Evolutionary conservation across 2,329 filamentous ascomycete genomes (phyloP).

Genomic region (Diaporthe citri): DNA sequence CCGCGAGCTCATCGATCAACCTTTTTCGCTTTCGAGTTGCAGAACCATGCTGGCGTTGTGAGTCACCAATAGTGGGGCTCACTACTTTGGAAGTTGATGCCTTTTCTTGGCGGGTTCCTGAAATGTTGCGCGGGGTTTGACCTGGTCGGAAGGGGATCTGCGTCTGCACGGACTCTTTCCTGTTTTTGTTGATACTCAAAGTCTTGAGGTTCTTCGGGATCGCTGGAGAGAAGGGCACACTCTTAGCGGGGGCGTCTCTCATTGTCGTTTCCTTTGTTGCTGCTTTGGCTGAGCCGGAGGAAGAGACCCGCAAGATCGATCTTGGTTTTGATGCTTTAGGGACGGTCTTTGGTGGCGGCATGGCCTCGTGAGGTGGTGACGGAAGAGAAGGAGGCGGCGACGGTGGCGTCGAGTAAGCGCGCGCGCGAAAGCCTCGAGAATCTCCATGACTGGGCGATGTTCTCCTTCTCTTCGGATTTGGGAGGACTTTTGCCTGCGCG

Average conservation of each 20-base stretch:
- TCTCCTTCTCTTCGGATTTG: slow-evolving; percentile 37
- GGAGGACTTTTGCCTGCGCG: slow-evolving; percentile 18
- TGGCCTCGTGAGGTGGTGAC: slow-evolving; percentile 36
- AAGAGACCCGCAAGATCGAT: slow-evolving; percentile 28
- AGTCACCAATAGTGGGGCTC: slow-evolving; percentile 29
- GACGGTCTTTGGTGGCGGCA: slow-evolving; percentile 37
- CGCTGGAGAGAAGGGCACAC: slow-evolving; percentile 28
- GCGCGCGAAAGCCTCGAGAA: slow-evolving; percentile 23
- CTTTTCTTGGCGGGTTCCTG: slow-evolving; percentile 37
- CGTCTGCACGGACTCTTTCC: slow-evolving; percentile 36
- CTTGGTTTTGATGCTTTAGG: slow-evolving; percentile 34
- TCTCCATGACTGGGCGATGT: slow-evolving; percentile 30
- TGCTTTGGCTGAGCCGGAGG: slow-evolving; percentile 26
- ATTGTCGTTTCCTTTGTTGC: slow-evolving; percentile 21
- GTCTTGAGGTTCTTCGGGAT: slow-evolving; percentile 36
- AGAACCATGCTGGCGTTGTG: slow-evolving; percentile 34
- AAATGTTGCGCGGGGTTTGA: slow-evolving; percentile 21
- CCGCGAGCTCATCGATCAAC: slow-evolving; percentile 58
- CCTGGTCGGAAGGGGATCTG: slow-evolving; percentile 40
- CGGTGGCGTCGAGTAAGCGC: slow-evolving; percentile 40
- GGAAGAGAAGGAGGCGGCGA: slow-evolving; percentile 40
- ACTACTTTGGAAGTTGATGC: slow-evolving; percentile 31
- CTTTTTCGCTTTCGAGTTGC: slow-evolving; percentile 44
- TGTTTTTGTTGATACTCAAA: slow-evolving; percentile 30
- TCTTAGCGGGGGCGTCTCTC: slow-evolving; percentile 22